Base-by-base conservation (phyloP, 2,329 filamentous ascomycete genomes). In the Phialophora expanda region DNA sequence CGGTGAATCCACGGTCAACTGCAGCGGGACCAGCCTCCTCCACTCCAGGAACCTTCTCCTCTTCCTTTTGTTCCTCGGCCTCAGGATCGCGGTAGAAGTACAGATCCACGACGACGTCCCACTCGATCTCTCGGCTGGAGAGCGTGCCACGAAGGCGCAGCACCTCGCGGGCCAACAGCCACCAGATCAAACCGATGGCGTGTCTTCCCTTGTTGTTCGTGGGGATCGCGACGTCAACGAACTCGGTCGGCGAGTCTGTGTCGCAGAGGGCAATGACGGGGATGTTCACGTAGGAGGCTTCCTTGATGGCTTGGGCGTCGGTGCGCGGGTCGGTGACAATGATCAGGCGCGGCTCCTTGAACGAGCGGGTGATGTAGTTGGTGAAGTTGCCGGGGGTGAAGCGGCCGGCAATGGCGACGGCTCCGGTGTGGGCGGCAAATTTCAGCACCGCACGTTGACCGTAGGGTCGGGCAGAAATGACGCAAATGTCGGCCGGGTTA, bases 131-230 rank as follows among this genome's bases (percentile, higher is more conserved):
- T 81, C 95, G 93, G 87, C 87, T 92, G 81, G 92, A 90, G 80
- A 99, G 92, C 79, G 93, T 98, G 76, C 96, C 95, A 77, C 95
- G 93, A 79, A 99, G 93, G 81, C 96, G 93, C 83, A 99, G 93
- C 81, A 99, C 94, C 89, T 99, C 95, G 88, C 95, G 95, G 82
- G 95, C 94, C 76, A 99, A 89, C 90, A 99, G 90, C 95, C 95
- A 99, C 95, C 95, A 99, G 86, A 99, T 83, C 77, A 95, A 88
- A 87, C 95, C 95, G 78, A 99, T 99, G 81, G 96, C 90, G 86
- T 98, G 93, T 81, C 95, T 94, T 87, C 93, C 94, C 91, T 99
- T 99, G 92, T 99, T 99, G 92, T 99, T 99, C 86, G 95, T 97
- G 79, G 95, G 95, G 85, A 99, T 99, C 83, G 95, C 95, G 83